phyloP scores from a whole-genome alignment of 164 flowering plant species.

The Sedum album region DNA sequence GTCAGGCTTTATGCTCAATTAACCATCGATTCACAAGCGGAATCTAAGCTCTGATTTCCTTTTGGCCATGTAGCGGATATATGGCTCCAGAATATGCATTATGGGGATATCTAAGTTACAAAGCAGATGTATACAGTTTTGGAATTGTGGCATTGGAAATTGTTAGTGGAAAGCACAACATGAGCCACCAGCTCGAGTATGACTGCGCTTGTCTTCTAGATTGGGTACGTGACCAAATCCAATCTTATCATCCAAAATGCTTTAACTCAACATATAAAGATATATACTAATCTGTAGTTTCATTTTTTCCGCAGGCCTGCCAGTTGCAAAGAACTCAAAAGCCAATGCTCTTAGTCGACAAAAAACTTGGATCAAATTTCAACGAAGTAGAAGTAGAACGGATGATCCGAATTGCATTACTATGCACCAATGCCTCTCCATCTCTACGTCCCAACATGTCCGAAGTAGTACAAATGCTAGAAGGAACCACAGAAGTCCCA shows the following conservation, averaged over 20 bases:
- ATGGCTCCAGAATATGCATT: constrained; percentile 16
- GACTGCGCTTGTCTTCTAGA: constrained; percentile 27
- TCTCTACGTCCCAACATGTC: constrained; percentile 39
- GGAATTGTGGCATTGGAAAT: constrained; percentile 15
- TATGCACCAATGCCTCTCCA: constrained; percentile 39
- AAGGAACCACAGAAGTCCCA: constrained; percentile 21
- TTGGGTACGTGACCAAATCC: constrained; percentile 22
- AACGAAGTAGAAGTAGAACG: constrained; percentile 14
- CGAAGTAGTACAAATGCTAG: constrained; percentile 35
- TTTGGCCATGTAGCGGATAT: constrained; percentile 10
- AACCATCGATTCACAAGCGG: background rate
- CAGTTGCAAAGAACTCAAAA: constrained; percentile 22
- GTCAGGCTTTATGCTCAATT: background rate
- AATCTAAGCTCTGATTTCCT: background rate
- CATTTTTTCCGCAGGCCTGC: constrained; percentile 25
- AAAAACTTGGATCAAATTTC: constrained; percentile 16
- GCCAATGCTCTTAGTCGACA: constrained; percentile 19
- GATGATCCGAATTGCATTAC: constrained; percentile 16
- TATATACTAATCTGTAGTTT: background rate
- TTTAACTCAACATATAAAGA: background rate
- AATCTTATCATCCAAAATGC: background rate
- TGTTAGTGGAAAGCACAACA: constrained; percentile 14
- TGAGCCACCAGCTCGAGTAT: constrained; percentile 6
- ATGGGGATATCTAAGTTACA: constrained; percentile 13
- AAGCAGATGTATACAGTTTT: constrained; percentile 16